Percentiles rank a stretch among this genome's conserved stretches.
phyloP scores from a whole-genome alignment of 108 stramenopile species.

The Seminavis robusta region DNA sequence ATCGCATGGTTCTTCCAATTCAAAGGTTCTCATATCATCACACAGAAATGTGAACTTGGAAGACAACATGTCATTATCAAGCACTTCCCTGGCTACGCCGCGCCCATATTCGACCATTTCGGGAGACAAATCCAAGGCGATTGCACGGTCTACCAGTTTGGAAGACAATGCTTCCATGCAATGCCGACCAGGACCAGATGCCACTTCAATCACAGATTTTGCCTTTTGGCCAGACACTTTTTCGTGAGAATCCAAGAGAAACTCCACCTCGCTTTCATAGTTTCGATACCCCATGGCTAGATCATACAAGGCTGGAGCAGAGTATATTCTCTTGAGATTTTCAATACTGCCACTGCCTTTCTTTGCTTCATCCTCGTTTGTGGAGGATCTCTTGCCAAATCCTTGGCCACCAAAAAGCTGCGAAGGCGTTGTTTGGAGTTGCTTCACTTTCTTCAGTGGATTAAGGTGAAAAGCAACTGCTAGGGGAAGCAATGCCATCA shows the following conservation, averaged over 20 bases:
- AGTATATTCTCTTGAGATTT: too few relatives aligned
- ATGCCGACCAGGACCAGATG: constrained; percentile 85
- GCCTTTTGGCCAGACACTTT: constrained; percentile 7
- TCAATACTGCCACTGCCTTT: too few relatives aligned
- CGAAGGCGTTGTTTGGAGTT: too few relatives aligned
- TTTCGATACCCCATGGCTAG: constrained; percentile 80
- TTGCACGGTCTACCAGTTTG: constrained; percentile 25
- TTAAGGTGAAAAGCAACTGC: too few relatives aligned
- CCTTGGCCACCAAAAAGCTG: too few relatives aligned
- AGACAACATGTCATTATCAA: constrained; percentile 20
- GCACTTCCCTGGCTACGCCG: constrained; percentile 46
- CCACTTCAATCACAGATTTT: constrained; percentile 59
- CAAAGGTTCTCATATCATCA: constrained; percentile 67
- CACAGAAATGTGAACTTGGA: constrained; percentile 39
- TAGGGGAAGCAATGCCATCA: too few relatives aligned
- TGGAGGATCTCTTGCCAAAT: too few relatives aligned
- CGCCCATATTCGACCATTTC: constrained; percentile 69
- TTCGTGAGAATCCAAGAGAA: constrained; percentile 56
- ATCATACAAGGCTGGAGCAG: constrained; percentile 74
- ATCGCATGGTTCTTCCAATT: constrained; percentile 2
- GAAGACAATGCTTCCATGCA: constrained; percentile 48
- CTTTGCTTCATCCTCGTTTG: too few relatives aligned
- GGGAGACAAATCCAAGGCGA: constrained; percentile 61
- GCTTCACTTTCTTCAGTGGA: too few relatives aligned
- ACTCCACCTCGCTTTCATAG: constrained; percentile 76